Evolutionary conservation across 257 asterid genomes (phyloP).

Genomic region (Fraxinus excelsior): DNA sequence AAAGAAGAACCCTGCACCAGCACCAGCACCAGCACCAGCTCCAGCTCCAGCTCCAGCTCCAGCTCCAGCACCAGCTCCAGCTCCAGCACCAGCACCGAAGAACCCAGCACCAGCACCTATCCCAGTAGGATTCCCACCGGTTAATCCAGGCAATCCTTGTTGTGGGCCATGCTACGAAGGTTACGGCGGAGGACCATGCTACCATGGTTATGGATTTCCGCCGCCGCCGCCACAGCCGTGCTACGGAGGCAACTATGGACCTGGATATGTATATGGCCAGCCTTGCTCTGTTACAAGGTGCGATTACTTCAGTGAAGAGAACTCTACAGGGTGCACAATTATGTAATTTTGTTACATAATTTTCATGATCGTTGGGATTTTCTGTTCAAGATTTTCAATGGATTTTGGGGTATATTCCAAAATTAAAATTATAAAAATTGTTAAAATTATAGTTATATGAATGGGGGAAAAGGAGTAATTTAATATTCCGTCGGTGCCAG

Average conservation of each 20-base stretch:
- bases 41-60: not conserved
- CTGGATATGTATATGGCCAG: constrained; percentile 30
- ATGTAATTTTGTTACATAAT: constrained; percentile 33
- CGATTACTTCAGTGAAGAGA: constrained; percentile 55
- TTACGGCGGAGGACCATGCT: constrained; percentile 55
- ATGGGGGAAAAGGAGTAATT: not conserved
- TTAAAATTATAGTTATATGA: not conserved
- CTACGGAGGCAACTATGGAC: constrained; percentile 32
- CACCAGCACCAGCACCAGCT: not conserved
- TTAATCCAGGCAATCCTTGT: constrained; percentile 35
- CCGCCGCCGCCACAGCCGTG: constrained; percentile 50
- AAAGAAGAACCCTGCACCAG: not conserved
- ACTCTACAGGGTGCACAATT: constrained; percentile 50
- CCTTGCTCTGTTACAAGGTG: constrained; percentile 35
- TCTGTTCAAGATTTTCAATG: not conserved
- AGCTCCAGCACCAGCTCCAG: not conserved
- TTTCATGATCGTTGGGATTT: not conserved
- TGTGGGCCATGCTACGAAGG: constrained; percentile 50
- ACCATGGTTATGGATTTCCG: constrained; percentile 45
- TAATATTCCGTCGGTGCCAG: not conserved
- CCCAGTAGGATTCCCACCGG: constrained; percentile 31
- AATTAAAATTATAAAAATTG: too few relatives aligned
- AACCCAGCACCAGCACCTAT: constrained; percentile 5
- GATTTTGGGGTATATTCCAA: not conserved
- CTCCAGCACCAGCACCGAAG: not conserved